These are phyloP conservation scores for Trametes sp. DNA, from an alignment of 1,284 basidiomycete species.

Conservation along the genomic window DNA sequence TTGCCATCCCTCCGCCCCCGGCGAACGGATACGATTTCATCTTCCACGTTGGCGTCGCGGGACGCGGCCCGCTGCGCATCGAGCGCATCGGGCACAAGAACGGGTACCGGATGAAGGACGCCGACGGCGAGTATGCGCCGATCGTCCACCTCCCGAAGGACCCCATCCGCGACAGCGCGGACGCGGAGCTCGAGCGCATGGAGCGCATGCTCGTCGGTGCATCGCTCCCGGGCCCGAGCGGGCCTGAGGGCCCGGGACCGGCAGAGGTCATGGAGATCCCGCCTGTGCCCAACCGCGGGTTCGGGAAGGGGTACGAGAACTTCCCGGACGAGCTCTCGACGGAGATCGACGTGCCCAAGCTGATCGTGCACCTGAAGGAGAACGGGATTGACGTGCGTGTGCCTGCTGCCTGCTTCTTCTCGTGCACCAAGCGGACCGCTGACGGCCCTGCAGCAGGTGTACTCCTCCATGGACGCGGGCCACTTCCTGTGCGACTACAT, in stretches of 20 bases:
- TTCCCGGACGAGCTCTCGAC: slow-evolving; percentile 56
- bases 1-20: slow-evolving; percentile 52
- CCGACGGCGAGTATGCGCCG: slow-evolving; percentile 63
- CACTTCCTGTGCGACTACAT: slow-evolving; percentile 82
- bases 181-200: slow-evolving; percentile 46
- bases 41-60: slow-evolving; percentile 75
- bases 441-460: slow-evolving; percentile 57
- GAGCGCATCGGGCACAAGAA: slow-evolving; percentile 74
- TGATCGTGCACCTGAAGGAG: slow-evolving; percentile 65
- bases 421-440: slow-evolving; percentile 20
- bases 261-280: slow-evolving; percentile 38
- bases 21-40: slow-evolving; percentile 74
- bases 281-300: slow-evolving; percentile 53
- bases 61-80: slow-evolving; percentile 68
- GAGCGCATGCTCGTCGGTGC: slow-evolving; percentile 39
- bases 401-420: not conserved
- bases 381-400: slow-evolving; percentile 64
- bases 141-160: slow-evolving; percentile 48
- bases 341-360: slow-evolving; percentile 54
- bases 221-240: slow-evolving; percentile 24
- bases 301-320: slow-evolving; percentile 57
- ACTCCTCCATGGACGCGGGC: slow-evolving; percentile 77
- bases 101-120: slow-evolving; percentile 77
- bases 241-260: slow-evolving; percentile 23
- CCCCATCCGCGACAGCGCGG: slow-evolving; percentile 29